Conservation (phyloP, 2,329 filamentous ascomycete genomes). For the Hymenoscyphus repandus region DNA sequence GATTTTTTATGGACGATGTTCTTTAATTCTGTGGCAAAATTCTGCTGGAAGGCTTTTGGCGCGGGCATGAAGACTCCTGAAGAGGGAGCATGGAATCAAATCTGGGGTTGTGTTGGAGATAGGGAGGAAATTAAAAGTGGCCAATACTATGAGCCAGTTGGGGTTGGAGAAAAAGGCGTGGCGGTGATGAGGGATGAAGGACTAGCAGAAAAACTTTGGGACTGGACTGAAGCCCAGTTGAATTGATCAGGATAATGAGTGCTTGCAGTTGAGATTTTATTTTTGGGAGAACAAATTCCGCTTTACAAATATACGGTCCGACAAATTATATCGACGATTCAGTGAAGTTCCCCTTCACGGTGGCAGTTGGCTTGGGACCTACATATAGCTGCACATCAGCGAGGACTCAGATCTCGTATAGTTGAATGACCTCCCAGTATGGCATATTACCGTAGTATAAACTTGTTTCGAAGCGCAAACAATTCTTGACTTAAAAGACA, state of each 20-base stretch:
- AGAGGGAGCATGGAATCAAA: conserved; percentile 36
- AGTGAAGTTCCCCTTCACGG: no score
- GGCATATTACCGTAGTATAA: no score
- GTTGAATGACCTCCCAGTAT: no score
- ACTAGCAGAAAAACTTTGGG: conserved; percentile 33
- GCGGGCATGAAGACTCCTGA: background rate
- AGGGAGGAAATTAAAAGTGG: conserved; percentile 28
- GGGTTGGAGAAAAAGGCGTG: conserved; percentile 26
- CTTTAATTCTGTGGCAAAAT: background rate
- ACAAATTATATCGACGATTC: no score
- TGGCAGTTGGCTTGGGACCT: no score
- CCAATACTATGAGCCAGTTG: conserved; percentile 36
- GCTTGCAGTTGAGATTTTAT: no score
- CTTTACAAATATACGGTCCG: no score
- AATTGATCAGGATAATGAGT: background rate
- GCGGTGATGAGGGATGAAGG: conserved; percentile 22
- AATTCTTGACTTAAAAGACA: no score
- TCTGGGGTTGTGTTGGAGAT: conserved; percentile 34
- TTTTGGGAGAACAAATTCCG: no score
- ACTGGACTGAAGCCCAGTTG: conserved; percentile 33
- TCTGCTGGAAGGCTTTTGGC: background rate
- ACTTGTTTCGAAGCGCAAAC: no score
- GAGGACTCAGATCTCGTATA: no score
- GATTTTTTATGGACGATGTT: background rate
- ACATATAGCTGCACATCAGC: no score